These are phyloP conservation scores for Saturnispora zaruensis DNA, from an alignment of 805 yeast genomes.

Conservation along the genomic window DNA sequence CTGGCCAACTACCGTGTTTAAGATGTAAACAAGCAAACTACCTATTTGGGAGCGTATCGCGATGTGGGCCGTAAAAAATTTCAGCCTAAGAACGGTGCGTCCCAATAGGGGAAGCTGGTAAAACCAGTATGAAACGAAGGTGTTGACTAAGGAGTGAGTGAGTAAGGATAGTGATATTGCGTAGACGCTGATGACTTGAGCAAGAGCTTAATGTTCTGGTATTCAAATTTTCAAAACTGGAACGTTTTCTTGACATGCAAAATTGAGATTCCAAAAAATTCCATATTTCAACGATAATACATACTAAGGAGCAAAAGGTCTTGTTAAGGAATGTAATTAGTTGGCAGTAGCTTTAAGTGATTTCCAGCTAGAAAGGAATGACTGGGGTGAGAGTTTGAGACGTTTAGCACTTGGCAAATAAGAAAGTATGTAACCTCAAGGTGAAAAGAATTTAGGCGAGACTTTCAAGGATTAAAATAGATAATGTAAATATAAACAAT, in stretches of 20 bases:
- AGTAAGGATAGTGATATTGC: no score
- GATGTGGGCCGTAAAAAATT: not conserved
- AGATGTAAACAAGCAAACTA: not conserved
- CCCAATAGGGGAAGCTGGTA: not conserved
- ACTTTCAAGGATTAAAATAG: not conserved
- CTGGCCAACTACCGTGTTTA: not conserved
- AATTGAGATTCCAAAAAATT: not conserved
- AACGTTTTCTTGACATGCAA: not conserved
- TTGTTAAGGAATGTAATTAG: not conserved
- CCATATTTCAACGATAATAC: not conserved
- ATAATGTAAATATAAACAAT: not conserved
- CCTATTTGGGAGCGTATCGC: not conserved
- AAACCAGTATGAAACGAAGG: not conserved
- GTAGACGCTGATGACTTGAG: no score
- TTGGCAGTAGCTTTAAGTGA: not conserved
- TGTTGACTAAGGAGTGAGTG: not conserved
- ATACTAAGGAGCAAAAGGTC: not conserved
- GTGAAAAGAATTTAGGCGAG: not conserved
- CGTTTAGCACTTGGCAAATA: not conserved
- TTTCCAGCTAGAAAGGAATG: constrained; percentile 13
- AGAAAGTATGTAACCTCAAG: not conserved
- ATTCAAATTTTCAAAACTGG: not conserved
- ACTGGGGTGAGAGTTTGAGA: constrained; percentile 13
- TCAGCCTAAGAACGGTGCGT: not conserved
- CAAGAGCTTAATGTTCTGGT: no score